phyloP scores from a whole-genome alignment of 345 rosid genomes.

The Lenwebbia sp. region DNA sequence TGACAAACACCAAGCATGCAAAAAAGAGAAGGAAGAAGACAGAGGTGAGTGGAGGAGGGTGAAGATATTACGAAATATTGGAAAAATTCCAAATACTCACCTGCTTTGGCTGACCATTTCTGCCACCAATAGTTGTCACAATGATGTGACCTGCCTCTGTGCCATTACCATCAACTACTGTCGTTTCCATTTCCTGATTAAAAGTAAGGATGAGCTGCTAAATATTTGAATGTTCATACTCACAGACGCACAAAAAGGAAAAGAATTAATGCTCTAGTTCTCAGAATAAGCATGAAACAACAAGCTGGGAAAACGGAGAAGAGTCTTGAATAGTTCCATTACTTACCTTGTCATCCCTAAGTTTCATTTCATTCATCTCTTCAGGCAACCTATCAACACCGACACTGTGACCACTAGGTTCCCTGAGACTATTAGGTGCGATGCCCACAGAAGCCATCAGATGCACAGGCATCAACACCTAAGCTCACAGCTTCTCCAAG shows the following conservation, averaged over 20 bases:
- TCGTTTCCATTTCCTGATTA: slow-evolving; percentile 29
- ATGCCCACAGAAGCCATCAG: slow-evolving; percentile 73
- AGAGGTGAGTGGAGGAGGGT: background rate
- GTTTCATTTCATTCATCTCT: slow-evolving; percentile 86
- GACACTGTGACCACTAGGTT: slow-evolving; percentile 42
- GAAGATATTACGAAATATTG: background rate
- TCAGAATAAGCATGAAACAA: background rate
- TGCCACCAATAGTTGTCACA: slow-evolving; percentile 36
- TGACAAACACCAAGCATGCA: background rate
- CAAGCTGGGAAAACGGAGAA: background rate
- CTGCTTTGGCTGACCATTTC: slow-evolving; percentile 38
- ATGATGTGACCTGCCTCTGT: slow-evolving; percentile 34
- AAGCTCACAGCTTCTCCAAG: slow-evolving; percentile 6
- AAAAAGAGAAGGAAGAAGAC: background rate
- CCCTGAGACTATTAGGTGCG: slow-evolving; percentile 43
- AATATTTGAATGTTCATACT: background rate
- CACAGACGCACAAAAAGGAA: background rate
- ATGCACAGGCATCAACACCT: slow-evolving; percentile 8
- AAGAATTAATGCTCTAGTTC: background rate
- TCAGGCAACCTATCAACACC: slow-evolving; percentile 68
- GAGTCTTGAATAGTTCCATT: background rate
- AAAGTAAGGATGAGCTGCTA: background rate
- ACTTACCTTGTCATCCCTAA: slow-evolving; percentile 57
- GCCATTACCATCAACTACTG: slow-evolving; percentile 25
- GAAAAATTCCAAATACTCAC: slow-evolving; percentile 1